Base-by-base conservation (phyloP, 192 early-diverging fungal genomes). In the Linnemannia schmuckeri region DNA sequence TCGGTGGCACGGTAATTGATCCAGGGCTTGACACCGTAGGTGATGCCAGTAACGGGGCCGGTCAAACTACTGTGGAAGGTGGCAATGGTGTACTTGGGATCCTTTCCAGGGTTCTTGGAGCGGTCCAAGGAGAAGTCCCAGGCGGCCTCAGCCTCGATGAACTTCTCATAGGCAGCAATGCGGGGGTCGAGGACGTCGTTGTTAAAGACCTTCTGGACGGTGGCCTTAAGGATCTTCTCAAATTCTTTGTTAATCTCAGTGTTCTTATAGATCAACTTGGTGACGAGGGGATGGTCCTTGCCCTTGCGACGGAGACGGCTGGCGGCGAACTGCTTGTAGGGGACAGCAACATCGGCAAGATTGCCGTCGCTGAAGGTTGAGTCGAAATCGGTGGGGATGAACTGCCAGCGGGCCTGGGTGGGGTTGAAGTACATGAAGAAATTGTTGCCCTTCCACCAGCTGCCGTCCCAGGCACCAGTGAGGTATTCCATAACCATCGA, bases 301-400 rank as follows among this genome's bases (percentile, higher is more conserved):
- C 42, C 42, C 30, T 33, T 4, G 30, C 80, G 41, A 1, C 40
- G 30, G 33, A 81, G 44, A 30, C 82, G 79, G 41, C 66, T 57
- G n/a, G 75, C 47, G 10, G 87, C 82, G 49, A 88, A 88, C 37
- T 90, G 70, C 33, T 79, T 79, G 40, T 77, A 85, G 2, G 71
- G 49, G 6, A 70, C 80, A 38, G 69, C 74, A n/a, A 85, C 76
- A 24, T 82, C 81, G 6, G 52, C 49, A 2, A 47, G 75, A 22
- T 12, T 57, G 13, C 89, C 89, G 61, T 90, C 84, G 38, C 89
- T 87, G 78, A 90, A 88, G 33, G 86, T 90, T 20, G 69, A 85
- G 46, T 90, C 89, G 49, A 88, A 90, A 44, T 90, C 89, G 44
- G 88, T 88, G 18, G 89, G 86, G 46, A 90, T 12, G 44, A 76